Conservation (phyloP, 768 basidiomycete genomes). For the Termitomyces sp. region DNA sequence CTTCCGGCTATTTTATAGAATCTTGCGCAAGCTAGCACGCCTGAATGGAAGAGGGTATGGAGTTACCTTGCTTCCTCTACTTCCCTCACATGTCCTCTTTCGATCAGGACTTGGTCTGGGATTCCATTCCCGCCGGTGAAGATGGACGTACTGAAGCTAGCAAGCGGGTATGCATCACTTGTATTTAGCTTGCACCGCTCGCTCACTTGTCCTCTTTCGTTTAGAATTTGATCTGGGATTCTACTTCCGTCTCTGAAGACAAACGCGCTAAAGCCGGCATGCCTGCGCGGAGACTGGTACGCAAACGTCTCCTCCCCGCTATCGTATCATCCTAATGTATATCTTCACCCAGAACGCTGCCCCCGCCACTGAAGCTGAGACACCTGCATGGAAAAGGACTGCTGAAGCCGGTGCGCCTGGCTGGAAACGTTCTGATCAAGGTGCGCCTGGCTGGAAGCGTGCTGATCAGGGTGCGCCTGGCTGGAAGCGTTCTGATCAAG, state of each 20-base stretch:
- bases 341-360: background rate
- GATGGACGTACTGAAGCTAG: background rate
- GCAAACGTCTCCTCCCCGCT: background rate
- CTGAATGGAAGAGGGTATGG: conserved; percentile 3
- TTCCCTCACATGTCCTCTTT: background rate
- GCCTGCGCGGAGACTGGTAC: background rate
- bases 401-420: background rate
- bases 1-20: background rate
- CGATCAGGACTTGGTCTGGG: background rate
- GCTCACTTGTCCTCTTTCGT: background rate
- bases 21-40: background rate
- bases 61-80: background rate
- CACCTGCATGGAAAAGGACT: background rate
- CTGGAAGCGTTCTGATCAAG: background rate
- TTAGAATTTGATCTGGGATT: background rate
- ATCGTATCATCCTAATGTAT: background rate
- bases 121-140: background rate
- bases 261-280: background rate
- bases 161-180: background rate
- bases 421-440: background rate
- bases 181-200: background rate
- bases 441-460: background rate
- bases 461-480: background rate
- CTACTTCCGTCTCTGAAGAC: background rate
- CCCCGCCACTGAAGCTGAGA: background rate